Evolutionary conservation across 2,329 filamentous ascomycete species (phyloP).

Genomic region (Aureobasidium lini): DNA sequence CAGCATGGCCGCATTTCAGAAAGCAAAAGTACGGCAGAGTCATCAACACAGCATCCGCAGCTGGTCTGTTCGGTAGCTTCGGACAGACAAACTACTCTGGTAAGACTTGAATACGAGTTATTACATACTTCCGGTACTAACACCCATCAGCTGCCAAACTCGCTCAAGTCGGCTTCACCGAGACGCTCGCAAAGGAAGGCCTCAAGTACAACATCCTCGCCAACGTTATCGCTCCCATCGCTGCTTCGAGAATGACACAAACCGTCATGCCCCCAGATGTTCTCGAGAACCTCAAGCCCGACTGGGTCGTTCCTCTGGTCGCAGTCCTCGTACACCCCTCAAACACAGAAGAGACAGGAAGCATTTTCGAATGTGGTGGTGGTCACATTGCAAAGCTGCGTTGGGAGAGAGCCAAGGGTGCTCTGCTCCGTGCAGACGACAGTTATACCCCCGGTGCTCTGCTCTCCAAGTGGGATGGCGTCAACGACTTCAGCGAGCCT

Average conservation of each 20-base stretch:
- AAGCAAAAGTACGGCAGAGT: constrained; percentile 98
- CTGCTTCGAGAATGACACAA: constrained; percentile 89
- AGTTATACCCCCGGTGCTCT: constrained; percentile 82
- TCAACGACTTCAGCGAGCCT: constrained; percentile 77
- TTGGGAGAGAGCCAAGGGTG: constrained; percentile 89
- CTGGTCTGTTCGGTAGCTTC: constrained; percentile 90
- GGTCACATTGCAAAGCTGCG: constrained; percentile 87
- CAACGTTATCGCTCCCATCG: constrained; percentile 94
- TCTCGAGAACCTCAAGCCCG: constrained; percentile 75
- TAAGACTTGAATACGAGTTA: constrained; percentile 27
- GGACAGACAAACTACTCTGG: constrained; percentile 92
- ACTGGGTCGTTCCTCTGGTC: constrained; percentile 92
- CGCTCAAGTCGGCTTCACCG: constrained; percentile 90
- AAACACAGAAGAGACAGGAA: constrained; percentile 73
- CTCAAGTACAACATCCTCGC: constrained; percentile 94
- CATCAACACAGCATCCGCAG: constrained; percentile 95
- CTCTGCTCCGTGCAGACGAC: constrained; percentile 80
- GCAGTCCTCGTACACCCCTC: constrained; percentile 80
- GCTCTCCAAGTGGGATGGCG: constrained; percentile 79
- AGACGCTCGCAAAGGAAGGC: constrained; percentile 96
- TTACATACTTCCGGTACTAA: constrained; percentile 21
- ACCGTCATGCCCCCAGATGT: constrained; percentile 95
- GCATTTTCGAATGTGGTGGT: constrained; percentile 89
- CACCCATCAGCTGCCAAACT: constrained; percentile 68
- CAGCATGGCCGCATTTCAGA: constrained; percentile 94